These are phyloP conservation scores for Fagopyrum tataricum DNA, from an alignment of 148 eudicot genomes.

Conservation along the genomic window DNA sequence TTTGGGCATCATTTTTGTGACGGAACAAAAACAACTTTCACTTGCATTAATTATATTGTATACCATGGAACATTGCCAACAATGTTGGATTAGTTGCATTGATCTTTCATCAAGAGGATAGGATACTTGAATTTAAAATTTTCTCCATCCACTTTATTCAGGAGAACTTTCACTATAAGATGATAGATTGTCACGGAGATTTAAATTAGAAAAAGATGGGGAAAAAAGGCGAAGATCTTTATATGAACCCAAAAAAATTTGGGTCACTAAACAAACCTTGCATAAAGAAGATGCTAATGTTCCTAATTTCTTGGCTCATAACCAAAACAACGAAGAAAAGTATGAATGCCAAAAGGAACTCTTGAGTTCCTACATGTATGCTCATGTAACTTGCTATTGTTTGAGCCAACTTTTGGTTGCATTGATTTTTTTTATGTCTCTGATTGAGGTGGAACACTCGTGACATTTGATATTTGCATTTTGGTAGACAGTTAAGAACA, in stretches of 20 bases:
- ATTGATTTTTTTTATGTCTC: background rate
- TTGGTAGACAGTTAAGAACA: constrained; percentile 10
- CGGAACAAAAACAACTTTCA: no score
- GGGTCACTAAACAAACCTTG: constrained; percentile 70
- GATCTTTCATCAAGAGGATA: no score
- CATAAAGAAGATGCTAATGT: constrained; percentile 73
- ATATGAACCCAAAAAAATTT: constrained; percentile 67
- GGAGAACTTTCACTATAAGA: no score
- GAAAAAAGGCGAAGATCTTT: constrained; percentile 44
- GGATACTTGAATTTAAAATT: no score
- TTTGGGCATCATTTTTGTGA: no score
- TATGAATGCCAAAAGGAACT: constrained; percentile 69
- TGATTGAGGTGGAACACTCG: background rate
- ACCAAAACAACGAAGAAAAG: constrained; percentile 62
- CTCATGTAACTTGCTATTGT: constrained; percentile 52
- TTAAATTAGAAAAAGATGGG: constrained; percentile 47
- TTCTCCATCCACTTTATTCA: no score
- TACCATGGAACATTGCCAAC: no score
- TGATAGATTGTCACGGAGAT: background rate
- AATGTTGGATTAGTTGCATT: no score
- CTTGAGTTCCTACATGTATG: constrained; percentile 66
- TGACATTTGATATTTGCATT: background rate
- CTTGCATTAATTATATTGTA: no score
- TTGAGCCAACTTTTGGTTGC: constrained; percentile 7
- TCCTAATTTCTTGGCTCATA: constrained; percentile 70